Evolutionary conservation across 257 asterid genomes (phyloP).

Genomic region (Solanum dulcamara): DNA sequence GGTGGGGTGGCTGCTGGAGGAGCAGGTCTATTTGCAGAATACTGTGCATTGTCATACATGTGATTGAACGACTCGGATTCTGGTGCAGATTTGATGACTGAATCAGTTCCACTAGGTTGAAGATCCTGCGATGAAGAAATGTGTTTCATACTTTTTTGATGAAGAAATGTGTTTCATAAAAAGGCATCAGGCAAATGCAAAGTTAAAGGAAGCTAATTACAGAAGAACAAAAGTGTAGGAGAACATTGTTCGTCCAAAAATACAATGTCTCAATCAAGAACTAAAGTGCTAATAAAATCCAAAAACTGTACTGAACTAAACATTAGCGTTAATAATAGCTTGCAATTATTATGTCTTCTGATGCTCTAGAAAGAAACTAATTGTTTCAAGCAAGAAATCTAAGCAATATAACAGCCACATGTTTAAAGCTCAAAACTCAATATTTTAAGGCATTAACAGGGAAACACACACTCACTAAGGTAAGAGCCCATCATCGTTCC

Average conservation of each 20-base stretch:
- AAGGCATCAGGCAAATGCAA: not conserved
- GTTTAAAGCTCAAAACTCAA: not conserved
- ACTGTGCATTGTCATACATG: slow-evolving; percentile 17
- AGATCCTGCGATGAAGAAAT: slow-evolving; percentile 35
- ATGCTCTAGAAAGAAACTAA: not conserved
- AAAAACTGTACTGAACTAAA: not conserved
- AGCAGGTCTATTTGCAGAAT: slow-evolving; percentile 20
- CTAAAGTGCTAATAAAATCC: not conserved
- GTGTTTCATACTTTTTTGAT: not conserved
- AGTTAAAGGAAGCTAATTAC: not conserved
- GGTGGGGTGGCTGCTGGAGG: slow-evolving; percentile 21
- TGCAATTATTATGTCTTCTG: not conserved
- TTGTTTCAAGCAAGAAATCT: not conserved
- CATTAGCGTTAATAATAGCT: not conserved
- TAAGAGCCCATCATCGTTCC: not conserved
- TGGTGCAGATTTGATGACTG: slow-evolving; percentile 14
- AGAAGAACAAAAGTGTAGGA: not conserved
- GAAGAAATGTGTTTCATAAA: not conserved
- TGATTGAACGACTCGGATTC: slow-evolving; percentile 10
- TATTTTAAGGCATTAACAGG: not conserved
- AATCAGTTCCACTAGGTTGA: slow-evolving; percentile 26
- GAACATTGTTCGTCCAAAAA: not conserved
- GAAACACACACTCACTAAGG: not conserved
- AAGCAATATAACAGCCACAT: not conserved
- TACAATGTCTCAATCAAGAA: not conserved